Evolutionary conservation across 768 basidiomycete genomes (phyloP), one percentile per base, ranked within the genome.

Genomic region (Trametes gibbosa): DNA sequence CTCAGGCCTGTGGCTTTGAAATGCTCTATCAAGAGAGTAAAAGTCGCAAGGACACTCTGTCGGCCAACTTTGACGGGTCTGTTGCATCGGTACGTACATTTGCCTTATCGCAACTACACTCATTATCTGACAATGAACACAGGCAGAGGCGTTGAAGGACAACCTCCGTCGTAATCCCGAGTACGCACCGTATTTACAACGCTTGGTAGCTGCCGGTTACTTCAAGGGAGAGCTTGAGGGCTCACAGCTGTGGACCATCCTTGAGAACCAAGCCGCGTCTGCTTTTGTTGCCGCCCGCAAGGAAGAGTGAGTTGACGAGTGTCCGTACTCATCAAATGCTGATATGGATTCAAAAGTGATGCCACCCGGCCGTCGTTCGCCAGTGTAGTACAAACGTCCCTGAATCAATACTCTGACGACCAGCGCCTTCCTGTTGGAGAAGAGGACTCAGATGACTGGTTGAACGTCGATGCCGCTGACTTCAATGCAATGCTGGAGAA

Each of bases 1-100:
- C 50, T 8, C 67, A 95, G 89, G 87, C 94, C 2, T 92, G 92
- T 62, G 97, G 97, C 1, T 98, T 98, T 62, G 97, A 99, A 76
- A 99, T 98, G 81, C 80, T 97, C 40, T 98, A 90, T 70, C 87
- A 90, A 69, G 94, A 94, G 69, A 88, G 83, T 58, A 87, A 89
- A 72, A 76, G 80, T 47, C 82, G 83, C 41, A 73, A 75, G 56
- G 77, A 78, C 19, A 75, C 70, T 49, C 64, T 68, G 67, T 70
- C 74, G 2, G 61, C 71, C 81, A 53, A 73, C 67, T 39, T 53
- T 43, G 60, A 66, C 41, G 58, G 60, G 42, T 62, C 73, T 5
- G 66, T 68, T 19, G 76, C 81, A 46, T 82, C 81, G n/a, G 86
- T 88, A 66, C 17, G 63, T 24, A 23, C 37, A 0, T 42, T 24